Base-by-base conservation (phyloP, 2,329 filamentous ascomycete genomes). In the Mariannaea sp. region DNA sequence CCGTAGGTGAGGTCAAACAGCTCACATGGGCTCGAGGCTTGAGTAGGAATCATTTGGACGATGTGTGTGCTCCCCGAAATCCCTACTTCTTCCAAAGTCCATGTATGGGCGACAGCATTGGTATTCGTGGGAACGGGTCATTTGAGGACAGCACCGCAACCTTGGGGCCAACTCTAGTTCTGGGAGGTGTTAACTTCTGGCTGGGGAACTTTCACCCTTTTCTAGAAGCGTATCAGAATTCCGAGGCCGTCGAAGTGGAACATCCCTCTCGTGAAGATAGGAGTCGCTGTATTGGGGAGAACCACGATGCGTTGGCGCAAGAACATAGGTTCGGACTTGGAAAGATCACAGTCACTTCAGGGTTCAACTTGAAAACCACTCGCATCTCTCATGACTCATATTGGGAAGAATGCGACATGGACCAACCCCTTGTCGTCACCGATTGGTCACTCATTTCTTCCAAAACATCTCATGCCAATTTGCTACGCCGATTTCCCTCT, bases 101-200 rank as follows among this genome's bases (percentile, higher is more conserved):
- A 3, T 73, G 73, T 47, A 78, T 78, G 75, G 75, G 75, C 2
- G 75, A 78, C 42, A 77, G 74, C 53, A 75, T 78, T 32, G 75
- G 75, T 7, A 65, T 73, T 12, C 58, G 52, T 5, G 68, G 68
- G 1, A 63, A 62, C 12, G 67, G 62, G 3, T 50, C 55, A 4
- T 65, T 65, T 45, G 65, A 69, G 1, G 72, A 75, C 29, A 69
- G 65, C 29, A 76, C 74, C 0, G 73, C 75, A 13, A 78, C 75
- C 1, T 60, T 78, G 6, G 75, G 75, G 0, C 75, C 75, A 1
- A 74, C 72, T 22, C 49, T 78, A 5, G 62, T 64, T 8, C 61
- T 77, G 1, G 71, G 68, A 4, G 73, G 70, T 4, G 70, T 64
- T 0, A 70, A 53, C 46, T 77, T 70, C 51, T 77, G 75, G 75